These are phyloP conservation scores for Musa itinerans DNA, from an alignment of 176 grass and related monocot species.

Conservation along the genomic window DNA sequence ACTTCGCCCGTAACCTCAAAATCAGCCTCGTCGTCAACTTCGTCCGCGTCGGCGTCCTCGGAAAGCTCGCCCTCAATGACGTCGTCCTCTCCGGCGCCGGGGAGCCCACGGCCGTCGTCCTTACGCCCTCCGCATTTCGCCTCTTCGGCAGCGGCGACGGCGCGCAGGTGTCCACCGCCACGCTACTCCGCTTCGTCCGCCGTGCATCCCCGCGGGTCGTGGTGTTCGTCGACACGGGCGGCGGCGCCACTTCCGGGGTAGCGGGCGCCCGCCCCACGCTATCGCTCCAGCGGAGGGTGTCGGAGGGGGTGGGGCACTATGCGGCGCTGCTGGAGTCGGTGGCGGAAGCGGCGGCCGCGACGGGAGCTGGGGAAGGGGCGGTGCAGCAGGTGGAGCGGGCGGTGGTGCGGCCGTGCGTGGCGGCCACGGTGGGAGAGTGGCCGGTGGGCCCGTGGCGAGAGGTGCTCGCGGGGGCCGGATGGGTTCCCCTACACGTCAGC, in stretches of 20 bases:
- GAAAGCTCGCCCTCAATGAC: slow-evolving; percentile 21
- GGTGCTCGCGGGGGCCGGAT: slow-evolving; percentile 17
- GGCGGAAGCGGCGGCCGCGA: slow-evolving; percentile 25
- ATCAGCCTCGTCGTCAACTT: slow-evolving; percentile 37
- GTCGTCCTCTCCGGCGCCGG: slow-evolving; percentile 17
- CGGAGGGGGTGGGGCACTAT: slow-evolving; percentile 31
- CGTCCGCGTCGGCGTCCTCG: slow-evolving; percentile 30
- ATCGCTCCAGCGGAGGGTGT: slow-evolving; percentile 20
- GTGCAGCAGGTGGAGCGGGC: slow-evolving; percentile 34
- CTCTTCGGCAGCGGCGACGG: slow-evolving; percentile 14
- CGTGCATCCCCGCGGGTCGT: slow-evolving; percentile 14
- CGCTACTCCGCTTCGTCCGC: slow-evolving; percentile 35
- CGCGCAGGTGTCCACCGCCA: slow-evolving; percentile 11
- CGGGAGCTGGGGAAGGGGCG: slow-evolving; percentile 19
- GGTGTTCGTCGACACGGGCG: slow-evolving; percentile 40
- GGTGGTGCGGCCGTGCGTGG: slow-evolving; percentile 25
- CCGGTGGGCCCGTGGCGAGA: slow-evolving; percentile 26
- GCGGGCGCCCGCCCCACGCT: background rate
- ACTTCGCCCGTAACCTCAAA: slow-evolving; percentile 39
- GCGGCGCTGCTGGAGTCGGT: slow-evolving; percentile 31
- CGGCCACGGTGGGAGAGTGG: slow-evolving; percentile 25
- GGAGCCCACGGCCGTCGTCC: slow-evolving; percentile 38
- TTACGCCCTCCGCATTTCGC: slow-evolving; percentile 36
- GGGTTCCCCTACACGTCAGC: slow-evolving; percentile 29
- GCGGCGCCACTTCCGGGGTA: background rate